A percentile compares a stretch with the other conserved stretches of the same genome.
phyloP scores from a whole-genome alignment of 805 yeast genomes.

The Myxozyma monticola region DNA sequence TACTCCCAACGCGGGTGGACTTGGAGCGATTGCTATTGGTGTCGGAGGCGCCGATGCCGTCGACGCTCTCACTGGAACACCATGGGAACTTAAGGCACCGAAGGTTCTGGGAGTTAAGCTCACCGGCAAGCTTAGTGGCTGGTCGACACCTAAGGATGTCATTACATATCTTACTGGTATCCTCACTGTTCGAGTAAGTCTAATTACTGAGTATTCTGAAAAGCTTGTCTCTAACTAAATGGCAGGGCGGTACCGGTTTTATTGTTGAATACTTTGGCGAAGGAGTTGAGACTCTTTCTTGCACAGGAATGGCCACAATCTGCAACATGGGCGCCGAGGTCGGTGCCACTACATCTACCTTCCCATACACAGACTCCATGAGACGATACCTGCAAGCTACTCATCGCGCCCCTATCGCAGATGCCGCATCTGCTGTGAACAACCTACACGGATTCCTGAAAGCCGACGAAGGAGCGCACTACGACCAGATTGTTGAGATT shows the following conservation, averaged over 20 bases:
- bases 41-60: conserved; percentile 99
- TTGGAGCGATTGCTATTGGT: conserved; percentile 97
- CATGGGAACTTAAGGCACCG: conserved; percentile 99
- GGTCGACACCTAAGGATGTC: conserved; percentile 97
- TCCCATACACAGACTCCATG: conserved; percentile 94
- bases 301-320: conserved; percentile 99
- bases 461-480: conserved; percentile 92
- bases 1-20: conserved; percentile 98
- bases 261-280: conserved; percentile 96
- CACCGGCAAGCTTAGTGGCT: conserved; percentile 87
- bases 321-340: conserved; percentile 99
- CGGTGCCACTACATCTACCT: conserved; percentile 96
- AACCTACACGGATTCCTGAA: conserved; percentile 56
- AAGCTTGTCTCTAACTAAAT: background rate
- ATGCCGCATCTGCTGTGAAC: conserved; percentile 70
- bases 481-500: conserved; percentile 89
- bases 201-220: too few species aligned
- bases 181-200: conserved; percentile 70
- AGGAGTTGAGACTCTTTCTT: conserved; percentile 87
- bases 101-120: conserved; percentile 91
- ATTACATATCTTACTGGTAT: conserved; percentile 91
- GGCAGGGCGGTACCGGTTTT: conserved; percentile 89
- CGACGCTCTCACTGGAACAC: conserved; percentile 88
- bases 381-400: conserved; percentile 83
- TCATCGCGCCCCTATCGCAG: conserved; percentile 79